Conservation (phyloP, 164 flowering plant genomes). For the Berberis thunbergii region DNA sequence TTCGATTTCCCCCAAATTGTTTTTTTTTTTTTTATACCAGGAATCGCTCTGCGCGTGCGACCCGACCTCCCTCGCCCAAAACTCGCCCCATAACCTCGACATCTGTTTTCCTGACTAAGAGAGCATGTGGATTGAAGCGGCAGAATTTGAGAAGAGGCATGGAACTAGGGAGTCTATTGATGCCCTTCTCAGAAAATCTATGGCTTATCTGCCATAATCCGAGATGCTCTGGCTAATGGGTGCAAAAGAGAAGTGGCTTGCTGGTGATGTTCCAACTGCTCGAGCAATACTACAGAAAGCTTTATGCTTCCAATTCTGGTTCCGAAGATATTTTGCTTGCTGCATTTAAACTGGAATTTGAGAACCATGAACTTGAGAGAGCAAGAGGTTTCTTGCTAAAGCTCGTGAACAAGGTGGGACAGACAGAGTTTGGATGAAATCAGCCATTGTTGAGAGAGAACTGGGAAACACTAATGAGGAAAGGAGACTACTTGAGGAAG, state of each 20-base stretch:
- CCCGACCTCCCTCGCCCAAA: too few species aligned
- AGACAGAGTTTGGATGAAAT: slow-evolving; percentile 97
- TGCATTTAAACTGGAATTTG: slow-evolving; percentile 93
- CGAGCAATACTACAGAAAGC: slow-evolving; percentile 91
- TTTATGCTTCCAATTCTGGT: slow-evolving; percentile 86
- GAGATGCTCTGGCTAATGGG: slow-evolving; percentile 96
- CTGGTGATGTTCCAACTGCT: slow-evolving; percentile 93
- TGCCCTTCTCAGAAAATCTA: slow-evolving; percentile 74
- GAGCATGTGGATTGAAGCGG: slow-evolving; percentile 96
- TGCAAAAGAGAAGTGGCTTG: slow-evolving; percentile 98
- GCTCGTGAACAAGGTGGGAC: slow-evolving; percentile 86
- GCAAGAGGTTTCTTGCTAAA: slow-evolving; percentile 83
- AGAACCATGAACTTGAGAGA: slow-evolving; percentile 88
- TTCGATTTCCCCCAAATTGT: too few species aligned
- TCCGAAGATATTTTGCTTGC: slow-evolving; percentile 98
- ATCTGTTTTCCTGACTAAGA: slow-evolving; percentile 83
- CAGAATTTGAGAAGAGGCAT: slow-evolving; percentile 8
- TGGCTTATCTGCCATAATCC: slow-evolving; percentile 77
- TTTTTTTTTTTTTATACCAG: too few species aligned
- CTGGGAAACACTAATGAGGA: slow-evolving; percentile 64
- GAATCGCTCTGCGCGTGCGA: too few species aligned
- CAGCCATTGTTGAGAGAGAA: slow-evolving; percentile 93
- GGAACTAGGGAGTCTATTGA: slow-evolving; percentile 92
- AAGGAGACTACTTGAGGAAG: slow-evolving; percentile 62
- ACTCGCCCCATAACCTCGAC: too few species aligned